phyloP scores from a whole-genome alignment of 371 early-diverging fungal genomes.

The Pancytospora philotis region DNA sequence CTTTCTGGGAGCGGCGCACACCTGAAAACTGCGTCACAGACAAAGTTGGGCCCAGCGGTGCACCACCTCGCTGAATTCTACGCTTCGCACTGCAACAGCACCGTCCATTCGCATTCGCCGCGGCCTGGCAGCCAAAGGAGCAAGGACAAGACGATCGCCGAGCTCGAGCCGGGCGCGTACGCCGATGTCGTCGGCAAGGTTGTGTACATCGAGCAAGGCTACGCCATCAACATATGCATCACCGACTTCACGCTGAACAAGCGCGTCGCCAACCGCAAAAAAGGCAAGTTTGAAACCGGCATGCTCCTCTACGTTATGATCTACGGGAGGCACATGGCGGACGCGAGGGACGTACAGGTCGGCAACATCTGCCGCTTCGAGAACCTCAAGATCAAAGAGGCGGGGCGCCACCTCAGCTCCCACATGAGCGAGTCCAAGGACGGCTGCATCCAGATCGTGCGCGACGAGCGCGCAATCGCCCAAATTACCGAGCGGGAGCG shows the following conservation, averaged over 20 bases:
- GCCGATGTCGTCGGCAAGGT: constrained; percentile 3
- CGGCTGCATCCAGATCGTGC: background rate
- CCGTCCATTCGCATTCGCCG: background rate
- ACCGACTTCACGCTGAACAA: constrained; percentile 6
- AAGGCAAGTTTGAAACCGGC: background rate
- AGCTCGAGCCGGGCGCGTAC: background rate
- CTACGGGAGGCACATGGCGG: background rate
- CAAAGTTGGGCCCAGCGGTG: too few relatives aligned
- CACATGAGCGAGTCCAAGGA: background rate
- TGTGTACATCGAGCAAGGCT: background rate
- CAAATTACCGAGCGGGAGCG: background rate
- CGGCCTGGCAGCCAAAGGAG: background rate
- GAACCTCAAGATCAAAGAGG: background rate
- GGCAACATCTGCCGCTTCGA: background rate
- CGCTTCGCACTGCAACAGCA: background rate
- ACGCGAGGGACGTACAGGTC: background rate
- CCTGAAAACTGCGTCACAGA: too few relatives aligned
- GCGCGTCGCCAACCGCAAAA: background rate
- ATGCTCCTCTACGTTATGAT: constrained; percentile 3
- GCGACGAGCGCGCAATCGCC: background rate
- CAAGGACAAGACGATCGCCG: constrained; percentile 2
- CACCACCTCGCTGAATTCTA: background rate
- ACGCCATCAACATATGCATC: background rate
- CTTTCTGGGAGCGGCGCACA: background rate
- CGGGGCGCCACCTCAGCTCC: background rate